These are phyloP conservation scores for Sphaceloma murrayae DNA, from an alignment of 2,329 filamentous ascomycete species.

Conservation along the genomic window DNA sequence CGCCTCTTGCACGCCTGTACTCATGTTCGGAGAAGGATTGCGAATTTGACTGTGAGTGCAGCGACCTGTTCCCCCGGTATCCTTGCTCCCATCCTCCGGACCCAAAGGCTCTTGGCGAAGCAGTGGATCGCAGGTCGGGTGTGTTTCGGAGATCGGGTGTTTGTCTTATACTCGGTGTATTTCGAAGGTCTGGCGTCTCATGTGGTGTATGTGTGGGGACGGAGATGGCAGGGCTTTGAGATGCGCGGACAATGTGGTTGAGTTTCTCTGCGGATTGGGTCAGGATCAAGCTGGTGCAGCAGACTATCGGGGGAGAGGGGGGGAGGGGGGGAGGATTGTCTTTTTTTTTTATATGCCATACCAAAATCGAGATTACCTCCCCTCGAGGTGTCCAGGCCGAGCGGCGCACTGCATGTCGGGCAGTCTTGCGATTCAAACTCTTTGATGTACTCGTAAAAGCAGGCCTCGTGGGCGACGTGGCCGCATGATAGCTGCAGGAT, in stretches of 20 bases:
- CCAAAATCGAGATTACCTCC: conserved; percentile 65
- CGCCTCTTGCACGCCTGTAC: conserved; percentile 1
- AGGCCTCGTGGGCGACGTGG: conserved; percentile 96
- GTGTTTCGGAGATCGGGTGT: conserved; percentile 22
- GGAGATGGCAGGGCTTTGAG: conserved; percentile 6
- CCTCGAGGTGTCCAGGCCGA: conserved; percentile 84
- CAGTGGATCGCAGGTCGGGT: conserved; percentile 12
- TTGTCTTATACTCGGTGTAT: conserved; percentile 29
- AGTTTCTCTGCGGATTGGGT: conserved; percentile 41
- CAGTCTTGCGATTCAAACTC: conserved; percentile 92
- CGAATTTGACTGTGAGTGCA: conserved; percentile 14
- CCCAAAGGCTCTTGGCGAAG: conserved; percentile 11
- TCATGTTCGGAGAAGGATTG: conserved; percentile 12
- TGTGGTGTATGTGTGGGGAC: conserved; percentile 28
- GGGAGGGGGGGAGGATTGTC: too few relatives aligned
- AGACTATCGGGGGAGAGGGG: too few relatives aligned
- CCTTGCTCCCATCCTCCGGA: conserved; percentile 13
- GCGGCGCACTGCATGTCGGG: conserved; percentile 81
- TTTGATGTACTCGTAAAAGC: conserved; percentile 96
- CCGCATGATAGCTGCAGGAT: conserved; percentile 92
- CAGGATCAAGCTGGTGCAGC: too few relatives aligned
- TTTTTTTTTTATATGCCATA: conserved; percentile 9
- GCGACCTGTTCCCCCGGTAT: conserved; percentile 8
- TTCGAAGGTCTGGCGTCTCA: conserved; percentile 13
- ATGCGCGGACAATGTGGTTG: conserved; percentile 23